Evolutionary conservation across 306 rosid genomes (phyloP), one percentile per base, ranked within the genome.

Genomic region (Fragaria iinumae): DNA sequence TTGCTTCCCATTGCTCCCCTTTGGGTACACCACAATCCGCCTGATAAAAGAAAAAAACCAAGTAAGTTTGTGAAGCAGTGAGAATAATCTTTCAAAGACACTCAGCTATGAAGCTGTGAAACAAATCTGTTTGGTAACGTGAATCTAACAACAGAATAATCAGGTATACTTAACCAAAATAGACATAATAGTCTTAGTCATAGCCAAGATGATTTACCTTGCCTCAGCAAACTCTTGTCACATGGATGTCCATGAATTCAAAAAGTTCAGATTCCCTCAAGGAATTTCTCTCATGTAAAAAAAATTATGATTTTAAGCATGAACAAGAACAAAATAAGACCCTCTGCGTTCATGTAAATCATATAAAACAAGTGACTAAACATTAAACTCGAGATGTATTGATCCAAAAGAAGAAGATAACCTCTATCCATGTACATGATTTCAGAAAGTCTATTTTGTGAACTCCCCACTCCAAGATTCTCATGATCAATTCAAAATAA

Each of bases 1-100:
- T n/a, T 57, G 68, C 69, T 17, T 73, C 1, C 77, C 77, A 27
- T 45, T 73, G 77, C 77, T 73, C 25, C 77, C 77, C 23, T 73
- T 73, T 2, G 77, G 77, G 18, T 73, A 73, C 25, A 73, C 56
- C 39, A 73, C 77, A 11, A 73, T 73, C 55, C 49, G 41, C 77
- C 77, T 73, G 27, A 8, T n/a, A 10, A 73, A 72, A 34, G 36
- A 11, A 34, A 55, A 13, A 8, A 36, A 38, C 41, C 41, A 34
- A 34, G 27, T 27, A 14, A 3, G 18, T 7, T 3, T 8, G 21
- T 16, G 56, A 47, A 17, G 52, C 52, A 47, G 20, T 13, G 20
- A 13, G 53, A 52, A 52, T 6, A 16, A 52, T 17, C n/a, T 16
- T 1, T 49, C 14, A 49, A 14, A 16, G 1, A 49, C 17, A 49